Evolutionary conservation across 805 yeast genomes (phyloP).

Genomic region (Pichia eremophila): DNA sequence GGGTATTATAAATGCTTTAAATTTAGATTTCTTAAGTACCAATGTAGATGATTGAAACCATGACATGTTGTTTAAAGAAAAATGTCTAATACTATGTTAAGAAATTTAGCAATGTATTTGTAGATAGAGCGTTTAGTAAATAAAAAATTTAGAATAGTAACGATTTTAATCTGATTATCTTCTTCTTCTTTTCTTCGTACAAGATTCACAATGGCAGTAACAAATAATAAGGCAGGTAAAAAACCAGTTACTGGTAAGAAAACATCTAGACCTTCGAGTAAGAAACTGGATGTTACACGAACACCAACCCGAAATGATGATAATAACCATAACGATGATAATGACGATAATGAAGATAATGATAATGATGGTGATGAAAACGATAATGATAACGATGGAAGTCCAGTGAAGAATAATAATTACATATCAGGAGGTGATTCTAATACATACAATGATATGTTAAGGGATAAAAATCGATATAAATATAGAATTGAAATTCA

Average conservation of each 20-base stretch:
- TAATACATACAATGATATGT: background rate
- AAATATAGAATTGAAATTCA: constrained; percentile 89
- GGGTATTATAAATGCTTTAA: constrained; percentile 50
- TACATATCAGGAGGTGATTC: background rate
- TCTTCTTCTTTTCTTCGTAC: too few relatives aligned
- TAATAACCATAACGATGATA: background rate
- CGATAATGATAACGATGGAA: background rate
- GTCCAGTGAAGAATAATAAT: background rate
- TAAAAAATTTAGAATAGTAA: too few relatives aligned
- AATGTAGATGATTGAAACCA: constrained; percentile 36
- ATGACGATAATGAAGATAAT: background rate
- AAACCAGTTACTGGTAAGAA: background rate
- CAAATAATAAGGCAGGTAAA: background rate
- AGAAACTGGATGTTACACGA: background rate
- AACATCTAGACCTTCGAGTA: background rate
- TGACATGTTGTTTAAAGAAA: background rate
- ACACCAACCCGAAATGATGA: background rate
- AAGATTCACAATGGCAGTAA: background rate
- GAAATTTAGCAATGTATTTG: too few relatives aligned
- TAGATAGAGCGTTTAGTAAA: too few relatives aligned
- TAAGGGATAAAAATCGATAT: constrained; percentile 36
- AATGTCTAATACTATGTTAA: too few relatives aligned
- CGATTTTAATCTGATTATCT: too few relatives aligned
- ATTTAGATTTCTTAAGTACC: constrained; percentile 50
- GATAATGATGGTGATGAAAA: background rate